Conservation (phyloP, 331 rosid species). For the Rosa hybrid region DNA sequence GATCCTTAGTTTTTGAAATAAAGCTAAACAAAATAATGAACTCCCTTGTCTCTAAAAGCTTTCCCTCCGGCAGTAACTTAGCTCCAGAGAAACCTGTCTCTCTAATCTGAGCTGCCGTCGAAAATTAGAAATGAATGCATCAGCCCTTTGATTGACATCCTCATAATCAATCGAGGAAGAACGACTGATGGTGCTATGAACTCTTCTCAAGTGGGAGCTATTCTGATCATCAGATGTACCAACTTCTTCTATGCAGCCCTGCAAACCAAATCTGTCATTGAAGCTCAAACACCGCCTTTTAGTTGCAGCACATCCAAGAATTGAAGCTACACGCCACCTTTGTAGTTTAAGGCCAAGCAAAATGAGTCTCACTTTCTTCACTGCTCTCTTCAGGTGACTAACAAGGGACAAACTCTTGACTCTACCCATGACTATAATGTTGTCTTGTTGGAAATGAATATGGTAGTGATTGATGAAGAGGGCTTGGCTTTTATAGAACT, state of each 20-base stretch:
- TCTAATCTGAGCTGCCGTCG: conserved; percentile 45
- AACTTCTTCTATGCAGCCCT: conserved; percentile 22
- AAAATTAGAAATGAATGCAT: conserved; percentile 56
- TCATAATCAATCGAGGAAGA: conserved; percentile 1
- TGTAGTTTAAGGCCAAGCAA: conserved; percentile 21
- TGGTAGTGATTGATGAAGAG: neutral
- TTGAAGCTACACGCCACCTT: conserved; percentile 7
- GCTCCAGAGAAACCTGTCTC: conserved; percentile 45
- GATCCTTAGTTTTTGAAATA: no score
- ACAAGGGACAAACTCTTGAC: conserved; percentile 12
- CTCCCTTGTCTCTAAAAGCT: neutral
- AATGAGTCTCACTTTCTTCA: conserved; percentile 31
- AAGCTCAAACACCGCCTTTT: conserved; percentile 28
- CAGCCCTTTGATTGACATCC: conserved; percentile 59
- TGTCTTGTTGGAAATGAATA: neutral
- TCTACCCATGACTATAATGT: conserved; percentile 31
- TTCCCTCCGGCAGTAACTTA: conserved; percentile 20
- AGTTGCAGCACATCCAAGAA: neutral
- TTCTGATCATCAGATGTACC: conserved; percentile 18
- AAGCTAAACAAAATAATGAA: neutral
- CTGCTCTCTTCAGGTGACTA: conserved; percentile 25
- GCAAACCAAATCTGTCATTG: conserved; percentile 8
- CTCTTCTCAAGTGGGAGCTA: neutral
- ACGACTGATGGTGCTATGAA: conserved; percentile 23
- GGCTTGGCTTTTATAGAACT: neutral